A percentile compares a stretch with the other conserved stretches of the same genome.
Evolutionary conservation across 2,329 filamentous ascomycete genomes (phyloP).

Genomic region (Lachnellula willkommii): DNA sequence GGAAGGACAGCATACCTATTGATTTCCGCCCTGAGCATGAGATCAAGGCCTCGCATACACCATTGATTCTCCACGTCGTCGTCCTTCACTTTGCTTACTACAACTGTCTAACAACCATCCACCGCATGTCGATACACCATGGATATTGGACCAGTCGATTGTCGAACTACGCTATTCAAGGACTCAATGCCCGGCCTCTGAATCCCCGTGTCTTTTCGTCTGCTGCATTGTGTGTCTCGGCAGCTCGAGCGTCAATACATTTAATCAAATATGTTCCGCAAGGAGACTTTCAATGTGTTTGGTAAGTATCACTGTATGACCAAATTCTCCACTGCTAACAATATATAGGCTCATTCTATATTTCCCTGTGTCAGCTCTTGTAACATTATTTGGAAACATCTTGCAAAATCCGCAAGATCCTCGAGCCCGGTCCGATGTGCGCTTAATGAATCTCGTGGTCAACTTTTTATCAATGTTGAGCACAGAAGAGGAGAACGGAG

Average conservation of each 20-base stretch:
- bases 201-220: constrained; percentile 95
- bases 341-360: constrained; percentile 74
- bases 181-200: constrained; percentile 80
- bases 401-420: constrained; percentile 90
- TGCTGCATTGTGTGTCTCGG: constrained; percentile 85
- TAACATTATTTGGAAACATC: constrained; percentile 94
- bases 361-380: constrained; percentile 90
- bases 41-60: constrained; percentile 87
- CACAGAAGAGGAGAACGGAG: constrained; percentile 83
- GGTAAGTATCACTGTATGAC: constrained; percentile 51
- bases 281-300: constrained; percentile 90
- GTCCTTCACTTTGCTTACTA: constrained; percentile 96
- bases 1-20: constrained; percentile 92
- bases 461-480: constrained; percentile 85
- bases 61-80: constrained; percentile 89
- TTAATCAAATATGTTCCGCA: constrained; percentile 94
- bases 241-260: constrained; percentile 87
- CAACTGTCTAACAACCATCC: constrained; percentile 95
- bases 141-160: constrained; percentile 96
- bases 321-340: constrained; percentile 27
- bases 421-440: constrained; percentile 79
- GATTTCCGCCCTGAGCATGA: constrained; percentile 97
- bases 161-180: constrained; percentile 92
- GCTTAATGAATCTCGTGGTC: constrained; percentile 88
- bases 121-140: constrained; percentile 96